Percentiles rank a stretch among this genome's conserved stretches.
Conservation (phyloP, 129 eudicot species). For the Tanacetum coccineum region DNA sequence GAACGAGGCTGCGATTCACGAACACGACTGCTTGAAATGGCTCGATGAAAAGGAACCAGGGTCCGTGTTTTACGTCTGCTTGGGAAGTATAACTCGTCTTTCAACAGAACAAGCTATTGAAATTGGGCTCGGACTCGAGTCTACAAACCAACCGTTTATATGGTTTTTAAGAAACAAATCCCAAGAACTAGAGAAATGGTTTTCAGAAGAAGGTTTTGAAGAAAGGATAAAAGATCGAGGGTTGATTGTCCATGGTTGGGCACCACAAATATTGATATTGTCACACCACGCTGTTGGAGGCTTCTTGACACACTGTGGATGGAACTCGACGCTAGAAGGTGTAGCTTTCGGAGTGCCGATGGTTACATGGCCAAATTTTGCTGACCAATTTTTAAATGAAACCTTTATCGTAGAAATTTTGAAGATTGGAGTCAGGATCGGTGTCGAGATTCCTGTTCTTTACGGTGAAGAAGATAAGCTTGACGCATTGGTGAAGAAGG, state of each 20-base stretch:
- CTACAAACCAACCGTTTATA: constrained; percentile 43
- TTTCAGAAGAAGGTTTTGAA: constrained; percentile 29
- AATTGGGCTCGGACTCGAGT: constrained; percentile 51
- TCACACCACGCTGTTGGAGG: constrained; percentile 15
- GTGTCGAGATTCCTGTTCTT: constrained; percentile 24
- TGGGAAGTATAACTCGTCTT: constrained; percentile 45
- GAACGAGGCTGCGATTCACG: constrained; percentile 35
- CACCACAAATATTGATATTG: constrained; percentile 16
- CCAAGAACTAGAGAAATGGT: constrained; percentile 40
- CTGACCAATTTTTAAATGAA: constrained; percentile 57
- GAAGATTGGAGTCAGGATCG: constrained; percentile 41
- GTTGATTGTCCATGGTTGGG: constrained; percentile 17
- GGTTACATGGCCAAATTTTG: constrained; percentile 58
- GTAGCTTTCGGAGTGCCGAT: constrained; percentile 47
- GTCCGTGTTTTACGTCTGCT: constrained; percentile 46
- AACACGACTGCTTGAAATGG: constrained; percentile 41
- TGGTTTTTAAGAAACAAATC: constrained; percentile 33
- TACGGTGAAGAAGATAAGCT: constrained; percentile 16
- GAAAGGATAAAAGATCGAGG: neutral
- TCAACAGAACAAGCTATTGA: constrained; percentile 41
- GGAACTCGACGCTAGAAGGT: constrained; percentile 38
- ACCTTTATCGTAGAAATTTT: constrained; percentile 33
- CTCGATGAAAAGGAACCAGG: constrained; percentile 33
- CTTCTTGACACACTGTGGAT: constrained; percentile 20
- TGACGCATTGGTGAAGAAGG: neutral